A percentile compares a stretch with the other conserved stretches of the same genome.
Conservation (phyloP, 768 basidiomycete genomes). For the Pleurotus giganteus region DNA sequence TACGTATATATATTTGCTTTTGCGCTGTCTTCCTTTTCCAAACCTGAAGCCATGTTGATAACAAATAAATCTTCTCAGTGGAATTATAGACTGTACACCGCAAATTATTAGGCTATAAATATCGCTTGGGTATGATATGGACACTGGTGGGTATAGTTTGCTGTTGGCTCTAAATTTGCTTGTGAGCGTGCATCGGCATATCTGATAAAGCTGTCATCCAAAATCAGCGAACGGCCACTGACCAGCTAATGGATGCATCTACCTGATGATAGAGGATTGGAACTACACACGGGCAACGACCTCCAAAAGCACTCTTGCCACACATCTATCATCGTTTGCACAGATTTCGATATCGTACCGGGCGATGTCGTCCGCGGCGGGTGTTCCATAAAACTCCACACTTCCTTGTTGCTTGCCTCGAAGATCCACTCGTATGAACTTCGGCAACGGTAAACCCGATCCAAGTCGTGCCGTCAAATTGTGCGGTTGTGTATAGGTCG, state of each 20-base stretch:
- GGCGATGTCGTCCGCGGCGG: slow-evolving; percentile 48
- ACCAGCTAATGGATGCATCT: background rate
- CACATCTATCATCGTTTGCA: slow-evolving; percentile 47
- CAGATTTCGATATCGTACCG: slow-evolving; percentile 56
- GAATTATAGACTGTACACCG: background rate
- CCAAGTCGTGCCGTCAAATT: slow-evolving; percentile 41
- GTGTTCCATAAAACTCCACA: slow-evolving; percentile 57
- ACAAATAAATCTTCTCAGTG: background rate
- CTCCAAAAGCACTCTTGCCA: slow-evolving; percentile 56
- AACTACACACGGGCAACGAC: slow-evolving; percentile 33
- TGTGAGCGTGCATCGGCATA: background rate
- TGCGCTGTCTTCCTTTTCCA: background rate
- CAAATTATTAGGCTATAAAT: background rate
- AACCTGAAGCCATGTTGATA: background rate
- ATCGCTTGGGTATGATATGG: background rate
- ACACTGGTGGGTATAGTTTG: slow-evolving; percentile 3
- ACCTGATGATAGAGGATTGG: background rate
- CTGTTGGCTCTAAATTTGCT: background rate
- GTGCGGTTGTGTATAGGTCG: slow-evolving; percentile 13
- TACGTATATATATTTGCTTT: background rate
- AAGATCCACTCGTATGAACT: slow-evolving; percentile 54
- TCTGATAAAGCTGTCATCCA: background rate
- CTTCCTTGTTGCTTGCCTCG: slow-evolving; percentile 42
- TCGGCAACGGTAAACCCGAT: slow-evolving; percentile 52
- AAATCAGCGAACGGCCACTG: background rate